These are phyloP conservation scores for Colletotrichum musicola DNA, from an alignment of 2,329 filamentous ascomycete genomes.

Conservation along the genomic window DNA sequence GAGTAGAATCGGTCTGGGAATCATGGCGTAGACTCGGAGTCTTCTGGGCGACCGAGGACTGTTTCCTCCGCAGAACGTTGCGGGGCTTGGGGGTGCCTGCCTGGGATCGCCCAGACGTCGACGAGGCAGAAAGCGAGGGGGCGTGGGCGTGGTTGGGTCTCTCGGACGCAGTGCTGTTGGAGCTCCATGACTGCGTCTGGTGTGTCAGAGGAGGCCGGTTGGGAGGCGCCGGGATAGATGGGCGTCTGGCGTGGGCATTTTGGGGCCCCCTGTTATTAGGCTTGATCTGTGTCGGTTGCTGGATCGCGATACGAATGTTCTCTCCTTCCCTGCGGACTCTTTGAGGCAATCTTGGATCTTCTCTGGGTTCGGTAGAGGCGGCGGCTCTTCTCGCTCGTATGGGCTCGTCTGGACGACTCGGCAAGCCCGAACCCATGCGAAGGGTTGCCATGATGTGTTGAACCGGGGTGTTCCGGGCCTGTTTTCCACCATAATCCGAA, in stretches of 20 bases:
- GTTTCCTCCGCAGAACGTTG: constrained; percentile 64
- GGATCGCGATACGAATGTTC: constrained; percentile 21
- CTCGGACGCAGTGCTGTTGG: constrained; percentile 50
- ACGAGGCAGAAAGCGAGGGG: constrained; percentile 49
- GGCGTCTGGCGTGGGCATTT: constrained; percentile 46
- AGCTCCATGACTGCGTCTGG: constrained; percentile 59
- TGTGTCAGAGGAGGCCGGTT: constrained; percentile 54
- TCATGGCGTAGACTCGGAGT: constrained; percentile 48
- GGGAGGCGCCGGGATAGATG: constrained; percentile 43
- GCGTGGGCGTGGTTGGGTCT: constrained; percentile 49
- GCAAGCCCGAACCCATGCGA: constrained; percentile 55
- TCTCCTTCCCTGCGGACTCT: constrained; percentile 34
- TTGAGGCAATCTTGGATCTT: constrained; percentile 29
- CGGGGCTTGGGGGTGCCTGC: constrained; percentile 50
- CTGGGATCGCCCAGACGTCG: constrained; percentile 50
- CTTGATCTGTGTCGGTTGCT: constrained; percentile 41
- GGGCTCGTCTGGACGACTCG: constrained; percentile 54
- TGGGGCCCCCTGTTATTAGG: constrained; percentile 53
- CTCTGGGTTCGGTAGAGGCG: constrained; percentile 39
- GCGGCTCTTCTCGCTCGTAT: constrained; percentile 45
- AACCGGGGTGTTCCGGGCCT: constrained; percentile 42
- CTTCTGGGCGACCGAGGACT: constrained; percentile 59
- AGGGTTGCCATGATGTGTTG: constrained; percentile 58
- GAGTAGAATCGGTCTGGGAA: constrained; percentile 51
- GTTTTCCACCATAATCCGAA: constrained; percentile 37